Evolutionary conservation across 805 yeast genomes (phyloP).

Genomic region (Candida ovalis): DNA sequence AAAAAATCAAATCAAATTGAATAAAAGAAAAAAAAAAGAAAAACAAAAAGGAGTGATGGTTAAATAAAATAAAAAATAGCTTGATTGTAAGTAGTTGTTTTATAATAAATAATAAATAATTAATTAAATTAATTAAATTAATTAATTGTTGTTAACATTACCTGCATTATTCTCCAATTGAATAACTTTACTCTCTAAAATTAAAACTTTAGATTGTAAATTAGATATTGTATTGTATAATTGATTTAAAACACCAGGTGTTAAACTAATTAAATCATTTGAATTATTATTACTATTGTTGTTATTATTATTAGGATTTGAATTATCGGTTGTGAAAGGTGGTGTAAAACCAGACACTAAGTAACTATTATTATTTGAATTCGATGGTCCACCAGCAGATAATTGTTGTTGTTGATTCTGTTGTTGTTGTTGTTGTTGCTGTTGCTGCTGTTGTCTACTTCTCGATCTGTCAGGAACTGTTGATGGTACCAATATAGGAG

Average conservation of each 20-base stretch:
- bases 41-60: neutral
- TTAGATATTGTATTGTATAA: slow-evolving; percentile 17
- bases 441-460: slow-evolving; percentile 1
- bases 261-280: neutral
- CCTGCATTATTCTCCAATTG: slow-evolving; percentile 11
- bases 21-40: neutral
- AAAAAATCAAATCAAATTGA: neutral
- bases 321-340: neutral
- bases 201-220: slow-evolving; percentile 18
- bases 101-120: no score
- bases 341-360: neutral
- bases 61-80: neutral
- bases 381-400: neutral
- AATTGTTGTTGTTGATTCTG: slow-evolving; percentile 2
- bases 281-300: neutral
- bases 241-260: slow-evolving; percentile 6
- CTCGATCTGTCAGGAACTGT: neutral
- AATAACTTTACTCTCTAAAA: slow-evolving; percentile 16
- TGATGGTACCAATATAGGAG: neutral
- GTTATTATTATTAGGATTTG: neutral
- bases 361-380: neutral
- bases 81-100: no score
- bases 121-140: no score
- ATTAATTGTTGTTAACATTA: neutral
- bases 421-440: slow-evolving; percentile 2